These are phyloP conservation scores for Ehretia macrophylla DNA, from an alignment of 257 asterid genomes.

Conservation along the genomic window DNA sequence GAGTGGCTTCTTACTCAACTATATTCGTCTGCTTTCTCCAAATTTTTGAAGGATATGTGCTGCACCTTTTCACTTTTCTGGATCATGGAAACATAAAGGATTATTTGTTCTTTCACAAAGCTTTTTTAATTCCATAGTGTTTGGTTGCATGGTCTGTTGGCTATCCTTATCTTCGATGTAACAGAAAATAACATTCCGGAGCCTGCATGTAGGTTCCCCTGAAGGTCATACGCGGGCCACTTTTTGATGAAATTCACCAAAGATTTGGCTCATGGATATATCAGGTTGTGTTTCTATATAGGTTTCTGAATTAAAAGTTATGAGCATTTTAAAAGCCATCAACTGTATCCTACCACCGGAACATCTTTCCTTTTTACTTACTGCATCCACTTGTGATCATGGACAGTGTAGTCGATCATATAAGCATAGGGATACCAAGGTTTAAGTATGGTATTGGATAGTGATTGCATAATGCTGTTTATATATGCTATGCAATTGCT, in stretches of 20 bases:
- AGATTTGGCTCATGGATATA: conserved; percentile 72
- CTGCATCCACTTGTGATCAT: too few species aligned
- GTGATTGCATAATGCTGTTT: too few species aligned
- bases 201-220: conserved; percentile 48
- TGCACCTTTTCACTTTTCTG: not conserved
- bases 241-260: conserved; percentile 85
- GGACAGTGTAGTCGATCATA: too few species aligned
- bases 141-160: not conserved
- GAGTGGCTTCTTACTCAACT: conserved; percentile 16
- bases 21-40: not conserved
- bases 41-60: not conserved
- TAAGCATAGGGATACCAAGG: too few species aligned
- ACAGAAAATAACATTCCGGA: conserved; percentile 5
- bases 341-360: too few species aligned
- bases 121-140: not conserved
- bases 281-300: conserved; percentile 44
- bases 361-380: too few species aligned
- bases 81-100: not conserved
- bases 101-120: not conserved
- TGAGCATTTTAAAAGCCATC: not conserved
- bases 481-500: too few species aligned
- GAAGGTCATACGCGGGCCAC: conserved; percentile 64
- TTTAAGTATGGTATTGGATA: too few species aligned
- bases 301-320: not conserved
- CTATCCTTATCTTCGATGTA: too few species aligned